These are phyloP conservation scores for Arctium lappa DNA, from an alignment of 129 eudicot genomes.

Conservation along the genomic window DNA sequence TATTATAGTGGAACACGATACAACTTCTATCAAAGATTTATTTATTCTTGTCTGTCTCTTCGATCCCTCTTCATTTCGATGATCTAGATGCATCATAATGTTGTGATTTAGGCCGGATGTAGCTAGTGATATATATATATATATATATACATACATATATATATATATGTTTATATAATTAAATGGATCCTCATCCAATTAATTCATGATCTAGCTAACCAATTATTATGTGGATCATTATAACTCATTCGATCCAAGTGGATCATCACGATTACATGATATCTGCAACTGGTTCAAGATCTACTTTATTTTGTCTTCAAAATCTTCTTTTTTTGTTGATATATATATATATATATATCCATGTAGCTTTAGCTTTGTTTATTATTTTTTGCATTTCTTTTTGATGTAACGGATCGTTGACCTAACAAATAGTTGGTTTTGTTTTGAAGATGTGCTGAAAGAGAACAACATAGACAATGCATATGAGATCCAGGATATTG, in stretches of 20 bases:
- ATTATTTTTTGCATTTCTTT: background rate
- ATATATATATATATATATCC: too few species aligned
- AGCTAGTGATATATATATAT: background rate
- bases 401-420: background rate
- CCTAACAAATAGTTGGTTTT: background rate
- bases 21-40: constrained; percentile 19
- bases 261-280: too few species aligned
- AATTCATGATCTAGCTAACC: background rate
- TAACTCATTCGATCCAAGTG: background rate
- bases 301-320: too few species aligned
- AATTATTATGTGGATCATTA: background rate
- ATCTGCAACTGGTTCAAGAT: too few species aligned
- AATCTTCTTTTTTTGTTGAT: background rate
- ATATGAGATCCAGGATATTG: background rate
- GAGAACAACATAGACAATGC: background rate
- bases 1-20: constrained; percentile 23
- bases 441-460: constrained; percentile 14
- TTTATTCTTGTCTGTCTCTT: constrained; percentile 24
- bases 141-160: background rate
- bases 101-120: background rate
- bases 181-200: background rate
- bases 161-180: background rate
- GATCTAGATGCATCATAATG: background rate
- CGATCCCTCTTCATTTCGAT: background rate
- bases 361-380: background rate